These are phyloP conservation scores for Penicillium mononematosum DNA, from an alignment of 495 filamentous ascomycete genomes.

Conservation along the genomic window DNA sequence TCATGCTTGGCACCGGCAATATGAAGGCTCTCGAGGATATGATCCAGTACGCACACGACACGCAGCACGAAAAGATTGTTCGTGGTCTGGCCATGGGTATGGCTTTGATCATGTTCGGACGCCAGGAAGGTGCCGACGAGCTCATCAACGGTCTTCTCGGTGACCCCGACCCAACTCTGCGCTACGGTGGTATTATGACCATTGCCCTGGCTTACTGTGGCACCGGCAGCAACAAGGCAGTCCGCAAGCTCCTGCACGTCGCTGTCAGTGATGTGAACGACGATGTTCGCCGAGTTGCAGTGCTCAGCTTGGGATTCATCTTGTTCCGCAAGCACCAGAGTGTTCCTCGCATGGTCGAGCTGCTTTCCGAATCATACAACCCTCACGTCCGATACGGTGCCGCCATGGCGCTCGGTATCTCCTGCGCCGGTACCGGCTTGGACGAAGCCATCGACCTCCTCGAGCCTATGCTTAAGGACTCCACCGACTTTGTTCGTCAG, in stretches of 20 bases:
- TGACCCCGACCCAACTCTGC: conserved; percentile 88
- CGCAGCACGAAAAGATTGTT: conserved; percentile 97
- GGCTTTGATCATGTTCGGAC: conserved; percentile 97
- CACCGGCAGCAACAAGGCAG: conserved; percentile 96
- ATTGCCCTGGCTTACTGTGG: conserved; percentile 97
- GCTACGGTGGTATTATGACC: conserved; percentile 99
- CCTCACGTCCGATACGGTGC: conserved; percentile 98
- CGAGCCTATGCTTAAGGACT: conserved; percentile 99
- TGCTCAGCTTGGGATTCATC: conserved; percentile 98
- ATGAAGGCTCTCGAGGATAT: conserved; percentile 88
- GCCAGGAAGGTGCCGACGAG: conserved; percentile 91
- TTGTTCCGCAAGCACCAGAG: conserved; percentile 96
- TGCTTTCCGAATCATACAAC: conserved; percentile 97
- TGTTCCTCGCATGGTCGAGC: conserved; percentile 98
- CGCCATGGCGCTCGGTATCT: conserved; percentile 97
- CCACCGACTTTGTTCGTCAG: conserved; percentile 96
- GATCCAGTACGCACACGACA: conserved; percentile 97
- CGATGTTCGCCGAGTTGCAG: conserved; percentile 93
- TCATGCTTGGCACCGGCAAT: conserved; percentile 96
- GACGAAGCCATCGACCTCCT: conserved; percentile 96
- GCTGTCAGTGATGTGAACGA: conserved; percentile 99
- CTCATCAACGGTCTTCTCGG: conserved; percentile 89
- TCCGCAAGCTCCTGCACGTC: conserved; percentile 93
- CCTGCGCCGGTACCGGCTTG: conserved; percentile 92
- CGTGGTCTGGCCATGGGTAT: conserved; percentile 93